Percentiles rank a stretch among this genome's conserved stretches.
These are phyloP conservation scores for Metarhizium rileyi DNA, from an alignment of 2,329 filamentous ascomycete genomes.

Conservation along the genomic window DNA sequence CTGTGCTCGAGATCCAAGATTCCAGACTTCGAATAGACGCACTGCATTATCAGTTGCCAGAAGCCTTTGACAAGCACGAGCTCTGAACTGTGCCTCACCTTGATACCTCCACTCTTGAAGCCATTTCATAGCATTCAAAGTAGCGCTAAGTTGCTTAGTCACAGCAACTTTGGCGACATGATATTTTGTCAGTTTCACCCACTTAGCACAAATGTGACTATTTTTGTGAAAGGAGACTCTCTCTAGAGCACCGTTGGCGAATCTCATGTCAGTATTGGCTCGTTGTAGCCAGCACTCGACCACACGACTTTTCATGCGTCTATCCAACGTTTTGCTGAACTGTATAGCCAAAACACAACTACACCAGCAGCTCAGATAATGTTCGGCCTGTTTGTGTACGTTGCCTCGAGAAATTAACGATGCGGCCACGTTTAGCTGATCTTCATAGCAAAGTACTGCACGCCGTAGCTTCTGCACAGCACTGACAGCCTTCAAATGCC, in stretches of 20 bases:
- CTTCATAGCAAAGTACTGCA: conserved; percentile 17
- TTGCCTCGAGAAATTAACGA: conserved; percentile 13
- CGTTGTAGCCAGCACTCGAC: background rate
- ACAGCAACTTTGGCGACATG: conserved; percentile 1
- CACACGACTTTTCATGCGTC: background rate
- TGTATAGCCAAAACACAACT: background rate
- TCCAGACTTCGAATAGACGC: conserved; percentile 21
- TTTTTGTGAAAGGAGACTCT: background rate
- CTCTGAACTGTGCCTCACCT: conserved; percentile 17
- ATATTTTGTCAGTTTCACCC: background rate
- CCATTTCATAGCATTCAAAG: conserved; percentile 13
- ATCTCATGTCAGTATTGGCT: background rate
- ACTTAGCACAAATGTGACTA: background rate
- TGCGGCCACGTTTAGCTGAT: conserved; percentile 17
- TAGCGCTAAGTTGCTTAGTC: conserved; percentile 8
- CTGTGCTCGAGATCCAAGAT: conserved; percentile 21
- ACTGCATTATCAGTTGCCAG: conserved; percentile 12
- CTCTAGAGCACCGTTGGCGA: background rate
- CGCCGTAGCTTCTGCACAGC: conserved; percentile 25
- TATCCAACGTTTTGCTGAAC: background rate
- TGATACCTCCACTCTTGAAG: conserved; percentile 23
- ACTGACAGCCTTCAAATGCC: conserved; percentile 20
- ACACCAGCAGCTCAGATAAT: conserved; percentile 1
- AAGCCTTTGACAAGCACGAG: conserved; percentile 14
- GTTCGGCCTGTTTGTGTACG: conserved; percentile 12